A percentile compares a stretch with the other conserved stretches of the same genome.
phyloP scores from a whole-genome alignment of 2,329 filamentous ascomycete species.

The Colletotrichum tabaci region DNA sequence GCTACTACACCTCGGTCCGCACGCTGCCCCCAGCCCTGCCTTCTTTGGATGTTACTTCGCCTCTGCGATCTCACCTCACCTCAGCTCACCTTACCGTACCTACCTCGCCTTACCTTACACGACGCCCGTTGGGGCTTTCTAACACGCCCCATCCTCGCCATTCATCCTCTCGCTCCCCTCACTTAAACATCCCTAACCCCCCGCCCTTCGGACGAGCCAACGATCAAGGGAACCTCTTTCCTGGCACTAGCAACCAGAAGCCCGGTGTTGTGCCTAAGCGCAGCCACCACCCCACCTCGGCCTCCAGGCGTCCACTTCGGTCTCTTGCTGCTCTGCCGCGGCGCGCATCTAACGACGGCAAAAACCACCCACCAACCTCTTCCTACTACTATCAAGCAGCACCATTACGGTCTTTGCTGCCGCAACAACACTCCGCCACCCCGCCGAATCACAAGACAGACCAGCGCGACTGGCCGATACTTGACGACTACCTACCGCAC shows the following conservation, averaged over 20 bases:
- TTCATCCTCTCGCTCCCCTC: conserved; percentile 19
- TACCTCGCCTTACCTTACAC: conserved; percentile 30
- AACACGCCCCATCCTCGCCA: conserved; percentile 26
- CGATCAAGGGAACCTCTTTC: conserved; percentile 29
- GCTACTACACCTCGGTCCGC: conserved; percentile 11
- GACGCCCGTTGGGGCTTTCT: conserved; percentile 8
- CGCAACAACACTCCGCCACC: conserved; percentile 35
- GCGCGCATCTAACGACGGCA: conserved; percentile 39
- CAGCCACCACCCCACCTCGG: conserved; percentile 41
- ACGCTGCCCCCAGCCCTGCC: conserved; percentile 14
- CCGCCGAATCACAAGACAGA: conserved; percentile 41
- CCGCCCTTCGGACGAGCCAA: conserved; percentile 29
- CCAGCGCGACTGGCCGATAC: conserved; percentile 28
- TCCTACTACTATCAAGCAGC: conserved; percentile 20
- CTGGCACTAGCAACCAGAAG: conserved; percentile 39
- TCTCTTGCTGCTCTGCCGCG: conserved; percentile 36
- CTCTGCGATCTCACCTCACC: conserved; percentile 13
- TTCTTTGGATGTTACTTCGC: not conserved
- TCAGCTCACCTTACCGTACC: conserved; percentile 26
- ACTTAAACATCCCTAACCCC: conserved; percentile 18
- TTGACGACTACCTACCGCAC: conserved; percentile 1
- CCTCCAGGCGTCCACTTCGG: conserved; percentile 32
- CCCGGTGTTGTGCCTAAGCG: conserved; percentile 41
- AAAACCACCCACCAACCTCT: conserved; percentile 40
- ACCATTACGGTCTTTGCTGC: conserved; percentile 25